phyloP scores from a whole-genome alignment of 495 filamentous ascomycete species.

The Xeromyces bisporus region DNA sequence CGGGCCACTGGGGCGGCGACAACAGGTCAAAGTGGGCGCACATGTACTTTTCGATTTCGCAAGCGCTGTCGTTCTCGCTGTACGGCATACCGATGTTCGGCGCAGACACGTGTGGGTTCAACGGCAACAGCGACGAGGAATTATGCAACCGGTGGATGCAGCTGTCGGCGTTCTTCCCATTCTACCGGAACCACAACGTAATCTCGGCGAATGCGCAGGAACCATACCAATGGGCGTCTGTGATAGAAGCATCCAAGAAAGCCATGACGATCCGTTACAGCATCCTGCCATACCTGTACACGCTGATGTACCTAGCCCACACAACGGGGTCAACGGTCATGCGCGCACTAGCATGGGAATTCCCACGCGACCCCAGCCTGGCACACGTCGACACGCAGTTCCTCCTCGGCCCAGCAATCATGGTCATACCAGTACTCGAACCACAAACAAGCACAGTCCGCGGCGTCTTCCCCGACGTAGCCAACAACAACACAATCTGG shows the following conservation, averaged over 20 bases:
- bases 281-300: conserved; percentile 73
- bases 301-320: conserved; percentile 46
- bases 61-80: conserved; percentile 58
- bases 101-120: conserved; percentile 69
- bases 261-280: conserved; percentile 61
- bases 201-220: conserved; percentile 43
- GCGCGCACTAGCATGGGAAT: conserved; percentile 53
- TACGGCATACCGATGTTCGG: conserved; percentile 83
- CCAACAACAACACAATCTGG: conserved; percentile 53
- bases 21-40: conserved; percentile 58
- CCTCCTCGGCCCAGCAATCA: conserved; percentile 53
- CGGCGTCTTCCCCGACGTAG: conserved; percentile 62
- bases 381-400: conserved; percentile 48
- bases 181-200: conserved; percentile 68
- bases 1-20: conserved; percentile 76
- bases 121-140: conserved; percentile 50
- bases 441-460: conserved; percentile 45
- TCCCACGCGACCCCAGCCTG: conserved; percentile 48
- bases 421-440: conserved; percentile 57
- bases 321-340: conserved; percentile 52
- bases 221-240: conserved; percentile 56
- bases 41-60: conserved; percentile 51
- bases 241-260: conserved; percentile 47
- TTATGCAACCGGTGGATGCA: conserved; percentile 74
- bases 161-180: conserved; percentile 66